phyloP scores from a whole-genome alignment of 2,329 filamentous ascomycete species.

The Ophiocordyceps camponoti-rufipedis region DNA sequence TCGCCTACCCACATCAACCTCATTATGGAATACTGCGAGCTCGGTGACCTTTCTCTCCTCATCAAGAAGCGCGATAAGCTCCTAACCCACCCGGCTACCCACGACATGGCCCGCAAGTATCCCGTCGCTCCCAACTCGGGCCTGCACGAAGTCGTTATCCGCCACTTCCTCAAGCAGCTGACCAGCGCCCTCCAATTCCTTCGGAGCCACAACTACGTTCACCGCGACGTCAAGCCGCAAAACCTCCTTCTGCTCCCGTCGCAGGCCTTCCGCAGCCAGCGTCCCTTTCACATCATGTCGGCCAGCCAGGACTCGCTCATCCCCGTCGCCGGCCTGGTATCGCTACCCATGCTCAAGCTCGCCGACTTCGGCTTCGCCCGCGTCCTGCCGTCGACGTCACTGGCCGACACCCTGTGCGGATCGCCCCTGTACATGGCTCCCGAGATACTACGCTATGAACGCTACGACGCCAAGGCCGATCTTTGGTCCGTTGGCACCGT shows the following conservation, averaged over 20 bases:
- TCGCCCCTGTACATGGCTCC: conserved; percentile 98
- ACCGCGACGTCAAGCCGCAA: conserved; percentile 94
- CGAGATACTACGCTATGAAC: conserved; percentile 91
- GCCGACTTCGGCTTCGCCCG: conserved; percentile 98
- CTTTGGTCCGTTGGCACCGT: conserved; percentile 96
- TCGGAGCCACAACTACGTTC: conserved; percentile 69
- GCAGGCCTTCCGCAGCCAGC: conserved; percentile 44
- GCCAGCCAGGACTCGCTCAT: conserved; percentile 66
- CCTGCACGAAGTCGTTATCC: conserved; percentile 89
- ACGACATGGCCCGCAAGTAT: conserved; percentile 86
- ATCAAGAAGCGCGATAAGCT: conserved; percentile 87
- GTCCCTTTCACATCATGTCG: conserved; percentile 43
- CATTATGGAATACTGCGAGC: conserved; percentile 95
- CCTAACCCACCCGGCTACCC: conserved; percentile 59
- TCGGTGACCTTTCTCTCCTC: conserved; percentile 86
- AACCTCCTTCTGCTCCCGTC: conserved; percentile 84
- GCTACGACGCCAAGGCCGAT: conserved; percentile 93
- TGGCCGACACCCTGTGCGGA: conserved; percentile 91
- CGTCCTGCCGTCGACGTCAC: conserved; percentile 71
- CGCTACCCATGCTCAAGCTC: conserved; percentile 89
- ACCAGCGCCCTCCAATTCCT: conserved; percentile 83
- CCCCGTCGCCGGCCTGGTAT: conserved; percentile 62
- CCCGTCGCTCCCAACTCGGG: conserved; percentile 67
- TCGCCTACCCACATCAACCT: conserved; percentile 79
- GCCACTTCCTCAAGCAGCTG: conserved; percentile 92